A percentile compares a stretch with the other conserved stretches of the same genome.
phyloP scores from a whole-genome alignment of 176 grass and related monocot genomes.

The Zea luxurians region DNA sequence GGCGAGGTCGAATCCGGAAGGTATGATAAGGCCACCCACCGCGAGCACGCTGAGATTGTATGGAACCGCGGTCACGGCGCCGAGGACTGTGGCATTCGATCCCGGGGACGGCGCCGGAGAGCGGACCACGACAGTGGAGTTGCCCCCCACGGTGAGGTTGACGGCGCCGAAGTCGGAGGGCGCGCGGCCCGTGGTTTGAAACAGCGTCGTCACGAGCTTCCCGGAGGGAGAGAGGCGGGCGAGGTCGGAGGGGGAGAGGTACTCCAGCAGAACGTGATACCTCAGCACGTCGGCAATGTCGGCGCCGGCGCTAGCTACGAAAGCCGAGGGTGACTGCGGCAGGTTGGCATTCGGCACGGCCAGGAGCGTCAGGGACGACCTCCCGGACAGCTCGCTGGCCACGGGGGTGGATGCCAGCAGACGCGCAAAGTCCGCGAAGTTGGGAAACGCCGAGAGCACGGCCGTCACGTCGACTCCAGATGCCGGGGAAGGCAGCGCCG shows the following conservation, averaged over 20 bases:
- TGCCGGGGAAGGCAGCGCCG: conserved; percentile 35
- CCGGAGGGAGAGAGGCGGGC: conserved; percentile 52
- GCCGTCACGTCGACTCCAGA: conserved; percentile 64
- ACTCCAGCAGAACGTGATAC: conserved; percentile 95
- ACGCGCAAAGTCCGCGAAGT: conserved; percentile 63
- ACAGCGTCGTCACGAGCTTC: conserved; percentile 89
- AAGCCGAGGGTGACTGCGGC: conserved; percentile 52
- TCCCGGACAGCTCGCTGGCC: conserved; percentile 53
- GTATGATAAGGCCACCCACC: conserved; percentile 68
- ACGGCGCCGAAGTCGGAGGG: conserved; percentile 76
- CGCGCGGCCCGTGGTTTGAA: conserved; percentile 93
- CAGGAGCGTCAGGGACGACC: conserved; percentile 84
- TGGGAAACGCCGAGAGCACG: conserved; percentile 62
- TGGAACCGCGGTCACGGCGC: conserved; percentile 57
- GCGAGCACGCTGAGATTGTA: conserved; percentile 90
- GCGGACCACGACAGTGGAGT: conserved; percentile 59
- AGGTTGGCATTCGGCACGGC: conserved; percentile 75
- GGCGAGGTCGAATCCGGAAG: conserved; percentile 74
- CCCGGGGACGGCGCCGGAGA: conserved; percentile 56
- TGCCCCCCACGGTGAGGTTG: conserved; percentile 60
- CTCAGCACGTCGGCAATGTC: conserved; percentile 89
- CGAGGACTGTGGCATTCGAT: conserved; percentile 76
- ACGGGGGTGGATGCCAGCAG: conserved; percentile 67
- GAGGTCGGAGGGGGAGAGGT: conserved; percentile 79
- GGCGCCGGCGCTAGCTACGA: conserved; percentile 60